phyloP scores from a whole-genome alignment of 2,329 filamentous ascomycete species.

The Zymoseptoria crescenta region DNA sequence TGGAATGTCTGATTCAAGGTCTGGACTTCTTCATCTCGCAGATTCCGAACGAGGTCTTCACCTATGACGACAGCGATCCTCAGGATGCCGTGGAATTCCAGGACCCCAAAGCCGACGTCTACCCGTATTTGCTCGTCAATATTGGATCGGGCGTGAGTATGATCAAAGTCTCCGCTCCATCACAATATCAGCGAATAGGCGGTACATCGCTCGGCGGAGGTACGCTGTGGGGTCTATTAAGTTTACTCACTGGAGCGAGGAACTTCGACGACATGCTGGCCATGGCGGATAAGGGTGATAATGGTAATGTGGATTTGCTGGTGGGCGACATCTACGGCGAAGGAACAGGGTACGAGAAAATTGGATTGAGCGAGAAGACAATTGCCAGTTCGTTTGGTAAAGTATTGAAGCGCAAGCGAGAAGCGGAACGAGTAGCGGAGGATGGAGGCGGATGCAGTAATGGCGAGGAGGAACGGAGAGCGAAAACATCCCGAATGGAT shows the following conservation, averaged over 20 bases:
- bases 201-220: slow-evolving; percentile 91
- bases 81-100: slow-evolving; percentile 80
- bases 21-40: slow-evolving; percentile 99
- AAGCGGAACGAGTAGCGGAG: slow-evolving; percentile 71
- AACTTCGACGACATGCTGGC: slow-evolving; percentile 98
- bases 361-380: slow-evolving; percentile 88
- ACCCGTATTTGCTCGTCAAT: slow-evolving; percentile 95
- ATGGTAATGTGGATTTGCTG: slow-evolving; percentile 87
- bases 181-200: slow-evolving; percentile 81
- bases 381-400: slow-evolving; percentile 97
- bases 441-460: slow-evolving; percentile 55
- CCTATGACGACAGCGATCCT: slow-evolving; percentile 67
- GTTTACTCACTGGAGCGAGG: slow-evolving; percentile 81
- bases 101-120: slow-evolving; percentile 69
- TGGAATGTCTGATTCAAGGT: slow-evolving; percentile 91
- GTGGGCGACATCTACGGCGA: slow-evolving; percentile 98
- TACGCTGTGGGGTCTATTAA: slow-evolving; percentile 94
- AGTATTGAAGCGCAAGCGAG: slow-evolving; percentile 84
- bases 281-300: slow-evolving; percentile 85
- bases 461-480: slow-evolving; percentile 34
- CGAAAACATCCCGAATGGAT: slow-evolving; percentile 19
- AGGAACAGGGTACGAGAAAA: slow-evolving; percentile 90
- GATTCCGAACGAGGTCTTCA: slow-evolving; percentile 94
- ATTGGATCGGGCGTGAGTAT: slow-evolving; percentile 96
- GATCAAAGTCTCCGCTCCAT: slow-evolving; percentile 89